These are phyloP conservation scores for Adansonia rubrostipa DNA, from an alignment of 441 rosid species.

Conservation along the genomic window DNA sequence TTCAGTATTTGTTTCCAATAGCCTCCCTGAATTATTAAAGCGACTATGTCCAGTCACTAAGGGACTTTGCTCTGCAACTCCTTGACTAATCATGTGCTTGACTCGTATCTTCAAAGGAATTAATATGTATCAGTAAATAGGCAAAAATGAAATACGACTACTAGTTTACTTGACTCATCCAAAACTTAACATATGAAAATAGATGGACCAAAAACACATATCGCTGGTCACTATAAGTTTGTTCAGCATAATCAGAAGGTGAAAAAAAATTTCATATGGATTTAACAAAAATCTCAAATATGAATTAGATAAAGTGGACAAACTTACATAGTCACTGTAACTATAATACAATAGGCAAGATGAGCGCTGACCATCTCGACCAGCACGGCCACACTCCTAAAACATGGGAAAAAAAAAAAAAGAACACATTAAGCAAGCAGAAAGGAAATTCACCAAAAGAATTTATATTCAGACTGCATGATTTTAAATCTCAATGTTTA, in stretches of 20 bases:
- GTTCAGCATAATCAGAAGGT: background rate
- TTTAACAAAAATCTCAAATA: conserved; percentile 25
- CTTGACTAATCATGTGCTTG: conserved; percentile 95
- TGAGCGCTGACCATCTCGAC: conserved; percentile 92
- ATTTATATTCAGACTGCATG: background rate
- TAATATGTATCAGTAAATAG: conserved; percentile 13
- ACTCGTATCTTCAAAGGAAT: conserved; percentile 70
- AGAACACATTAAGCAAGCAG: conserved; percentile 21
- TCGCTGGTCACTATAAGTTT: background rate
- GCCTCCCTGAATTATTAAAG: conserved; percentile 59
- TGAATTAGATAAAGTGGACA: conserved; percentile 18
- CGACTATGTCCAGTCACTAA: conserved; percentile 66
- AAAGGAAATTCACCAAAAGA: background rate
- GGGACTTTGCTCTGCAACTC: conserved; percentile 75
- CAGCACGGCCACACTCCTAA: conserved; percentile 99
- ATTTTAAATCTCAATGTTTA: conserved; percentile 32
- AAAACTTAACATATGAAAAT: background rate
- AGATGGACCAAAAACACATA: background rate
- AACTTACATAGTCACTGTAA: conserved; percentile 91
- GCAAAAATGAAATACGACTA: conserved; percentile 6
- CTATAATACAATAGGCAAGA: conserved; percentile 92
- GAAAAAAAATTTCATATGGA: background rate
- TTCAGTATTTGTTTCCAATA: conserved; percentile 87
- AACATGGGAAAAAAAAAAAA: conserved; percentile 22
- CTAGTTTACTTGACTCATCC: background rate